Evolutionary conservation across 225 moss, liverwort and hornwort species (phyloP), one percentile per base, ranked within the genome.

Genomic region (Physcomitrellopsis africana): DNA sequence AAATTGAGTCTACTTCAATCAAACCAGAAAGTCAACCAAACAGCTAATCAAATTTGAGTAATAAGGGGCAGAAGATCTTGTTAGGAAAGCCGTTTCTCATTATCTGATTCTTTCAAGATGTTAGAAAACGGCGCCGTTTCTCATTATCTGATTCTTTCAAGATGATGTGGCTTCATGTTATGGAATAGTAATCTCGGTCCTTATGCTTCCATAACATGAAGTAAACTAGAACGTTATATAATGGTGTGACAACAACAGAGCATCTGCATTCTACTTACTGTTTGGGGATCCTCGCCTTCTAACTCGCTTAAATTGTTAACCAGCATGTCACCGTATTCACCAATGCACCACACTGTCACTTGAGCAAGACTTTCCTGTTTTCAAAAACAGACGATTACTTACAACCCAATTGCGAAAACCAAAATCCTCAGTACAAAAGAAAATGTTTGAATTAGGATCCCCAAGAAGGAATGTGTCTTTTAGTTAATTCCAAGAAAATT

Each of bases 311-410:
- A 46, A 80, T 90, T 86, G 64, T 93, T 92, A 15, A 99, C 92
- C 41, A 99, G 82, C 92, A 99, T 89, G 46, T 99, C 97, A 53
- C 93, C 93, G 48, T 99, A 99, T 75, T 99, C 97, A 29, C 94
- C 94, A 77, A 95, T 86, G 73, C 94, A 95, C 97, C 97, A 99
- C 27, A 94, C 87, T 69, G 90, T 89, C 51, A 89, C 83, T 87
- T 99, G 91, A 59, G 92, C 92, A 79, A 99, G 92, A 74, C 93
- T 80, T 60, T 99, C 97, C 93, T 99, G 86, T 73, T 80, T 37
- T 26, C 79, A 70, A 13, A n/a, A 43, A 32, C 55, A 72, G 49
- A n/a, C 24, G 46, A 27, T 12, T 37, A 62, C 10, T 69, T 67
- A 43, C 44, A 54, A 51, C 44, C 20, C 20, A 32, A 20, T 29